phyloP scores from a whole-genome alignment of 164 flowering plant species.

The Buxus sempervirens region DNA sequence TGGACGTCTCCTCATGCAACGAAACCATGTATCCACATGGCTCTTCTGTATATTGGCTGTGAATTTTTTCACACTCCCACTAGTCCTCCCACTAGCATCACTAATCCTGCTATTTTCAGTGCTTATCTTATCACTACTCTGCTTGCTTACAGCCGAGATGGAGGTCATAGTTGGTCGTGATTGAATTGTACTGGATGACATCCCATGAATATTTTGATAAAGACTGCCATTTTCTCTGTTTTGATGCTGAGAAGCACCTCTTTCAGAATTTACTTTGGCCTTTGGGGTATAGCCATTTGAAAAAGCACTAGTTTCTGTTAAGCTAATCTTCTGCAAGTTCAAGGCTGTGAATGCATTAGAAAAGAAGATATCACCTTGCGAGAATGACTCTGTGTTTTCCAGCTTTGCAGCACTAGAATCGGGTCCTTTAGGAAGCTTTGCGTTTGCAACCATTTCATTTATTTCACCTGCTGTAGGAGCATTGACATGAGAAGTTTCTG shows the following conservation, averaged over 20 bases:
- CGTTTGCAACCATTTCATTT: slow-evolving; percentile 56
- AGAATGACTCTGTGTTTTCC: slow-evolving; percentile 50
- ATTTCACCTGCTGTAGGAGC: slow-evolving; percentile 46
- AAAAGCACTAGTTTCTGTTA: slow-evolving; percentile 13
- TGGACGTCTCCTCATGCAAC: slow-evolving; percentile 50
- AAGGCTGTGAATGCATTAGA: slow-evolving; percentile 34
- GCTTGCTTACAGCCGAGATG: slow-evolving; percentile 34
- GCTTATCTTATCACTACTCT: slow-evolving; percentile 30
- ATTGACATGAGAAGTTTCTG: slow-evolving; percentile 18
- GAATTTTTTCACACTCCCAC: slow-evolving; percentile 39
- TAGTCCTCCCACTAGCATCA: slow-evolving; percentile 36
- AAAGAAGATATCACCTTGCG: slow-evolving; percentile 60
- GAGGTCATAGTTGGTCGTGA: slow-evolving; percentile 28
- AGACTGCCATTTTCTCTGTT: slow-evolving; percentile 13
- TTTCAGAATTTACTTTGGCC: slow-evolving; percentile 20
- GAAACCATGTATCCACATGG: slow-evolving; percentile 50
- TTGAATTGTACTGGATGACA: slow-evolving; percentile 20
- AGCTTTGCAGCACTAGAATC: slow-evolving; percentile 12
- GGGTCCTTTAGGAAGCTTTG: slow-evolving; percentile 24
- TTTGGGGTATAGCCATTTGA: slow-evolving; percentile 18
- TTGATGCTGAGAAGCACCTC: slow-evolving; percentile 16
- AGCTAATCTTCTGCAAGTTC: slow-evolving; percentile 22
- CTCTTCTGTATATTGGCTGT: slow-evolving; percentile 44
- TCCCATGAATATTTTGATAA: slow-evolving; percentile 14
- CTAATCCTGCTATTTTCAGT: slow-evolving; percentile 36